A percentile compares a stretch with the other conserved stretches of the same genome.
phyloP scores from a whole-genome alignment of 176 grass and related monocot genomes.

The Oryza officinalis region DNA sequence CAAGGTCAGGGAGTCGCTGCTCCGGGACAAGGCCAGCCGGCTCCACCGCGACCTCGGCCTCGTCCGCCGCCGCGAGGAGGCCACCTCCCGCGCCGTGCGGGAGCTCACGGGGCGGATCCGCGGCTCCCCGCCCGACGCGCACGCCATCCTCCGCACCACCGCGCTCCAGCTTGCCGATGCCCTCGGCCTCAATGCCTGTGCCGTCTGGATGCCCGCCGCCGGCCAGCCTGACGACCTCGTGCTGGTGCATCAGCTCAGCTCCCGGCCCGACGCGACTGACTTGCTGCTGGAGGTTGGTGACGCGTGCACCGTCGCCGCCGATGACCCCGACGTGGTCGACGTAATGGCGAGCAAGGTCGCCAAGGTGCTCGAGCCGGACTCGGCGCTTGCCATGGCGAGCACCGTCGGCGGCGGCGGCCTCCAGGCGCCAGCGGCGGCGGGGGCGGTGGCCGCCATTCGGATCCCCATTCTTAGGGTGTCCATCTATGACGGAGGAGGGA shows the following conservation, averaged over 20 bases:
- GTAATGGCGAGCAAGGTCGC: slow-evolving; percentile 44
- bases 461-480: slow-evolving; percentile 54
- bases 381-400: slow-evolving; percentile 46
- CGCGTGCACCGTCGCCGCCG: background rate
- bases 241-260: slow-evolving; percentile 47
- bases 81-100: slow-evolving; percentile 58
- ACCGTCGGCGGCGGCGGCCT: slow-evolving; percentile 29
- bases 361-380: slow-evolving; percentile 51
- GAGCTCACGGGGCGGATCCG: slow-evolving; percentile 54
- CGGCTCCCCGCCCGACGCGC: slow-evolving; percentile 40
- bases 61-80: slow-evolving; percentile 55
- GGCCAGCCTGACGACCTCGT: slow-evolving; percentile 20
- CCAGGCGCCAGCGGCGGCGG: background rate
- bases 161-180: slow-evolving; percentile 73
- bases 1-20: slow-evolving; percentile 58
- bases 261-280: slow-evolving; percentile 5
- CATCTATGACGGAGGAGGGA: slow-evolving; percentile 36
- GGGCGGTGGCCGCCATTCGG: slow-evolving; percentile 58
- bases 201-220: slow-evolving; percentile 69
- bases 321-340: slow-evolving; percentile 55
- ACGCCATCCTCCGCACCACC: slow-evolving; percentile 62
- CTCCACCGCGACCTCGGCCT: slow-evolving; percentile 57
- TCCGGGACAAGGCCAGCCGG: slow-evolving; percentile 52
- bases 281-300: background rate
- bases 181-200: slow-evolving; percentile 52